Evolutionary conservation across 1,284 basidiomycete species (phyloP).

Genomic region (Boletus holoroseus): DNA sequence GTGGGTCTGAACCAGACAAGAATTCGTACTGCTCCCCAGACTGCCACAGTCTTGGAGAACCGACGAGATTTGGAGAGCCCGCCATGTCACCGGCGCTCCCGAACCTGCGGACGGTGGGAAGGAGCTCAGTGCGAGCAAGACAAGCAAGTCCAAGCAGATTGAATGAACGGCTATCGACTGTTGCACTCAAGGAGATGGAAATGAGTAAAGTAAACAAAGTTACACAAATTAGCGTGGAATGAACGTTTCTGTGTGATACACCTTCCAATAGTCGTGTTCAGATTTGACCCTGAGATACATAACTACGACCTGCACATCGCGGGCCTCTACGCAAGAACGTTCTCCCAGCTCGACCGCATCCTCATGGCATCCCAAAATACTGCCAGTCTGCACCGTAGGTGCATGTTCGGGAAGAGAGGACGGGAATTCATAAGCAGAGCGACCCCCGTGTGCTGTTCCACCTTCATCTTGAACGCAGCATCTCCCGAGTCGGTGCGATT

Average conservation of each 20-base stretch:
- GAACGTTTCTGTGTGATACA: neutral
- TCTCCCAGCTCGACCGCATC: conserved; percentile 64
- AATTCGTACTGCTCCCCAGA: conserved; percentile 27
- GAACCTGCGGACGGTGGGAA: conserved; percentile 11
- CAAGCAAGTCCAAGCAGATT: neutral
- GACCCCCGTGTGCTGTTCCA: conserved; percentile 39
- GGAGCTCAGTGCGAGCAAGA: neutral
- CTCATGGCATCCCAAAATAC: conserved; percentile 66
- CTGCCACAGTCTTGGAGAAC: conserved; percentile 13
- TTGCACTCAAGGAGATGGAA: neutral
- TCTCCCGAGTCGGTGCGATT: conserved; percentile 45
- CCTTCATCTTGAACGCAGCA: conserved; percentile 41
- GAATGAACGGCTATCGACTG: neutral
- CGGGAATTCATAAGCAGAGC: conserved; percentile 42
- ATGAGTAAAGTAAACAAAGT: neutral
- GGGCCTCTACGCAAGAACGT: conserved; percentile 43
- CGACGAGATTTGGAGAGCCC: conserved; percentile 8
- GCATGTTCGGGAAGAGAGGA: conserved; percentile 16
- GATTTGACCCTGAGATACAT: neutral
- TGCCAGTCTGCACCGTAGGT: conserved; percentile 44
- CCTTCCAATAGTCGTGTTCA: neutral
- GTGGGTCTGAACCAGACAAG: conserved; percentile 15
- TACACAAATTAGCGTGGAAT: neutral
- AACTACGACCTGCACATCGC: neutral
- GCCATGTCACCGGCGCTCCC: conserved; percentile 17